phyloP scores from a whole-genome alignment of 306 rosid species.

The Pyrus communis region DNA sequence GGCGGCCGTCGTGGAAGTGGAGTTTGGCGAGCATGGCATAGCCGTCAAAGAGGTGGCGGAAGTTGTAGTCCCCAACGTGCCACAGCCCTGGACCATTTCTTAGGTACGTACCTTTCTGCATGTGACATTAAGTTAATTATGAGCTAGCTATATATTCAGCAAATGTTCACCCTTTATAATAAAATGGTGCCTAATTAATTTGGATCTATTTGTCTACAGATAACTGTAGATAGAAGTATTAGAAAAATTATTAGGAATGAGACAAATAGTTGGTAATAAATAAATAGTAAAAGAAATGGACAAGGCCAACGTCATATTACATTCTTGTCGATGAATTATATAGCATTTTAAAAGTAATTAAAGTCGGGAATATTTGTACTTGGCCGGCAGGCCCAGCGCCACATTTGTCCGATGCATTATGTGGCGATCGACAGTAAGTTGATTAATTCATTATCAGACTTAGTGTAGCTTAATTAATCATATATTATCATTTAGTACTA shows the following conservation, averaged over 20 bases:
- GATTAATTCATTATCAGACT: background rate
- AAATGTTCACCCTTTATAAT: background rate
- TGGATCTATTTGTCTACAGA: background rate
- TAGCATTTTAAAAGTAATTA: background rate
- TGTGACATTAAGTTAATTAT: conserved; percentile 11
- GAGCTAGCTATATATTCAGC: background rate
- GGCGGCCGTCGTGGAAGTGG: conserved; percentile 43
- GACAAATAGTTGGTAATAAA: background rate
- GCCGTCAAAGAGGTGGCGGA: conserved; percentile 92
- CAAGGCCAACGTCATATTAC: background rate
- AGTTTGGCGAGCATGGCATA: conserved; percentile 78
- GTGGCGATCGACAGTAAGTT: background rate
- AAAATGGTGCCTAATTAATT: background rate
- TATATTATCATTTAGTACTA: no score
- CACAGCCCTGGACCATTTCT: conserved; percentile 94
- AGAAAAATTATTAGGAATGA: background rate
- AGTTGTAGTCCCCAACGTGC: conserved; percentile 76
- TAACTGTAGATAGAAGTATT: background rate
- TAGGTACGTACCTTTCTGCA: conserved; percentile 91
- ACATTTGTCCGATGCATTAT: conserved; percentile 16
- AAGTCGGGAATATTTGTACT: background rate
- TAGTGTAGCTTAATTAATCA: background rate
- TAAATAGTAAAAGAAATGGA: background rate
- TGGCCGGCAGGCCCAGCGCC: background rate
- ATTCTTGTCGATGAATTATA: background rate